phyloP scores from a whole-genome alignment of 257 asterid species.

The Solanum sejunctum region DNA sequence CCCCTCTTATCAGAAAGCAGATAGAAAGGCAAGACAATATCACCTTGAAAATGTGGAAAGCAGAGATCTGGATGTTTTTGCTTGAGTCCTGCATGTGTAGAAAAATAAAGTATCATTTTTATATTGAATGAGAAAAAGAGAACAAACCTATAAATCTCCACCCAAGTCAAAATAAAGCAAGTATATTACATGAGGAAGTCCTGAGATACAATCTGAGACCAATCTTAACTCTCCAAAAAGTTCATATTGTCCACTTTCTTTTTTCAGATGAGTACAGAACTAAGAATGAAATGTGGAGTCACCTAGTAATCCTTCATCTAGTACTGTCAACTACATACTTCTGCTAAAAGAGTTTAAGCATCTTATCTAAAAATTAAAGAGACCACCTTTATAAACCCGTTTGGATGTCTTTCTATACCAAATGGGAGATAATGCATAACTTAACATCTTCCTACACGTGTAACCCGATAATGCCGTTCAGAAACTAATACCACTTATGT shows the following conservation, averaged over 20 bases:
- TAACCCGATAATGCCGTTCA: not conserved
- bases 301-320: not conserved
- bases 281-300: not conserved
- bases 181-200: not conserved
- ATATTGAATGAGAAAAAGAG: not conserved
- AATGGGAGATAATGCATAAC: not conserved
- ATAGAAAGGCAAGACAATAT: slow-evolving; percentile 3
- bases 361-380: not conserved
- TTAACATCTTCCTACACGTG: not conserved
- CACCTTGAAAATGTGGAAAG: slow-evolving; percentile 98
- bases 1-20: not conserved
- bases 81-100: slow-evolving; percentile 68
- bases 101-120: not conserved
- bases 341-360: not conserved
- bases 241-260: not conserved
- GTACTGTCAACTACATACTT: not conserved
- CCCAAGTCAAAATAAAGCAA: not conserved
- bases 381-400: not conserved
- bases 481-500: not conserved
- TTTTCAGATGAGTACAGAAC: not conserved
- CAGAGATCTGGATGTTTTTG: slow-evolving; percentile 88
- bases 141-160: not conserved
- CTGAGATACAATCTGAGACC: not conserved
- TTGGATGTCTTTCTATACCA: not conserved
- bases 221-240: not conserved